These are phyloP conservation scores for Spizellomyces punctatus DNA, from an alignment of 192 early-diverging fungal species.

Conservation along the genomic window DNA sequence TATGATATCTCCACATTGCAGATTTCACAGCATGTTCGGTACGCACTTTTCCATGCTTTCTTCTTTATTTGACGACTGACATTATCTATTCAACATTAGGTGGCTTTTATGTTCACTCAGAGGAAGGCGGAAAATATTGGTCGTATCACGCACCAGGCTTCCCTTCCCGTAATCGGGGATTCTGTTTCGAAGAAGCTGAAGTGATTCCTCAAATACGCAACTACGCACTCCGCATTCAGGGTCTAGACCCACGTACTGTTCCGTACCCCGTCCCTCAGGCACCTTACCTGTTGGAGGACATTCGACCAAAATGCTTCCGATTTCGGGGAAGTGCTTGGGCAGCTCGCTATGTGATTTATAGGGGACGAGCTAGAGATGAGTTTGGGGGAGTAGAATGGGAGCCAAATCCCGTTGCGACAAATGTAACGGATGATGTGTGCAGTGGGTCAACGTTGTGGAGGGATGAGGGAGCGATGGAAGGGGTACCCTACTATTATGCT, in stretches of 20 bases:
- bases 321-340: slow-evolving; percentile 26
- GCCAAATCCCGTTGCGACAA: slow-evolving; percentile 3
- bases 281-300: slow-evolving; percentile 13
- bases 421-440: slow-evolving; percentile 14
- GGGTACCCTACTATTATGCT: slow-evolving; percentile 11
- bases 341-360: slow-evolving; percentile 18
- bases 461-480: slow-evolving; percentile 15
- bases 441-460: slow-evolving; percentile 19
- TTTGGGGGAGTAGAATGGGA: slow-evolving; percentile 2
- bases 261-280: slow-evolving; percentile 9
- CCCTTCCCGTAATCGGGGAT: slow-evolving; percentile 9
- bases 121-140: slow-evolving; percentile 27
- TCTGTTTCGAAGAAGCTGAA: slow-evolving; percentile 12
- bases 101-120: slow-evolving; percentile 43
- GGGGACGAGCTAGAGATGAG: neutral
- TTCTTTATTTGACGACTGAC: neutral
- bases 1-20: neutral
- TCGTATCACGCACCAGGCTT: slow-evolving; percentile 39
- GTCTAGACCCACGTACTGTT: neutral
- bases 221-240: slow-evolving; percentile 10
- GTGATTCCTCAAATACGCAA: slow-evolving; percentile 15
- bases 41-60: neutral
- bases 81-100: slow-evolving; percentile 19
- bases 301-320: slow-evolving; percentile 2
- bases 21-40: slow-evolving; percentile 17